These are phyloP conservation scores for Urostyla sp. DNA, from an alignment of 73 alveolate species.

Conservation along the genomic window DNA sequence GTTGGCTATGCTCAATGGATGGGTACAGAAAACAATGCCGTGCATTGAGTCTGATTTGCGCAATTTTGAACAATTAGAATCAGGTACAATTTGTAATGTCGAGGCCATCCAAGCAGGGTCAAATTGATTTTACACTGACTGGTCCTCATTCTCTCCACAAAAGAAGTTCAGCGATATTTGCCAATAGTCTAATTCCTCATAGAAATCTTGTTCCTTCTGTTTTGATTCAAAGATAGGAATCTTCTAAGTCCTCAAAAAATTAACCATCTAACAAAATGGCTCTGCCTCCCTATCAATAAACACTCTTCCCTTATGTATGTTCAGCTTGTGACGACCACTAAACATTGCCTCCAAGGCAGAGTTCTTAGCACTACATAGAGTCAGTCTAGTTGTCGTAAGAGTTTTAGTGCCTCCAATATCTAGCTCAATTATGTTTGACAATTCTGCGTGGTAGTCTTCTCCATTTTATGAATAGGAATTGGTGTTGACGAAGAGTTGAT, in stretches of 20 bases:
- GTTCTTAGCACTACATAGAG: conserved; percentile 71
- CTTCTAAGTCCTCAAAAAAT: conserved; percentile 76
- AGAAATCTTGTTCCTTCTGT: conserved; percentile 69
- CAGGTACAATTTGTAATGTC: conserved; percentile 66
- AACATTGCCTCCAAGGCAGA: conserved; percentile 83
- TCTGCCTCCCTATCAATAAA: conserved; percentile 90
- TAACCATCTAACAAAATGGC: conserved; percentile 70
- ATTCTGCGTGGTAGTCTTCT: not conserved
- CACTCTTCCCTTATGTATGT: conserved; percentile 78
- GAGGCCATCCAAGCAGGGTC: conserved; percentile 88
- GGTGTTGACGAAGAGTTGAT: not conserved
- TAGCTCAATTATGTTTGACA: conserved; percentile 78
- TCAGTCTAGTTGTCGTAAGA: conserved; percentile 76
- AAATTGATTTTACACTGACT: conserved; percentile 55
- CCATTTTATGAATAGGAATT: not conserved
- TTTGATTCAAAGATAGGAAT: conserved; percentile 76
- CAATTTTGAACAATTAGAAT: conserved; percentile 48
- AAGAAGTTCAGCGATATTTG: conserved; percentile 74
- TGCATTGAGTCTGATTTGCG: conserved; percentile 74
- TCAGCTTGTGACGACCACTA: conserved; percentile 73
- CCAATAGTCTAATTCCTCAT: conserved; percentile 89
- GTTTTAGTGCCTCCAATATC: conserved; percentile 90
- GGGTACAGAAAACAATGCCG: conserved; percentile 84
- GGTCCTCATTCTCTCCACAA: conserved; percentile 62
- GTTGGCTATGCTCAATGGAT: conserved; percentile 67